phyloP scores from a whole-genome alignment of 495 filamentous ascomycete species.

The Neurospora sublineolata region DNA sequence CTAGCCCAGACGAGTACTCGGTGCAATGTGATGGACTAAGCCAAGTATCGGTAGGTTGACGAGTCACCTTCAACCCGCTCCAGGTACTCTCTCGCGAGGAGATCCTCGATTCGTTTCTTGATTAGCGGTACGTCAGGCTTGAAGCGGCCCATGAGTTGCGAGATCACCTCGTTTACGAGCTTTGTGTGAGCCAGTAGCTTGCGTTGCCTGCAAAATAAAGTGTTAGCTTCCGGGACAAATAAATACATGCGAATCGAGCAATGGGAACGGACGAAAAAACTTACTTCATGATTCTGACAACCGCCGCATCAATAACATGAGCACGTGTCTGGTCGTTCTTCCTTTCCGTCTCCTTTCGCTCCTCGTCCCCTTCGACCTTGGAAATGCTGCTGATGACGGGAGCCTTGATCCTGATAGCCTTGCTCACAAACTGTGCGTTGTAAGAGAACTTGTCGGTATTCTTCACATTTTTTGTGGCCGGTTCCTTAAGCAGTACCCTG shows the following conservation, averaged over 20 bases:
- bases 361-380: constrained; percentile 74
- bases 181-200: constrained; percentile 71
- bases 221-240: constrained; percentile 2
- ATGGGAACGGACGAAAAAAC: constrained; percentile 18
- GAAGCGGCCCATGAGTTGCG: constrained; percentile 68
- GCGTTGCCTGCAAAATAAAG: constrained; percentile 56
- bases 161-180: constrained; percentile 75
- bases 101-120: constrained; percentile 85
- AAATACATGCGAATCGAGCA: not conserved
- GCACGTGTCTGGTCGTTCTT: constrained; percentile 72
- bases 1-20: not conserved
- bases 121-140: constrained; percentile 82
- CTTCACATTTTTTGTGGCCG: constrained; percentile 72
- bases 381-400: constrained; percentile 61
- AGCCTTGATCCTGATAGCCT: constrained; percentile 70
- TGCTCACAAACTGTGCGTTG: constrained; percentile 74
- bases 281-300: constrained; percentile 96
- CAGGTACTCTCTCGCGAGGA: constrained; percentile 91
- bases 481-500: constrained; percentile 69
- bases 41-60: constrained; percentile 70
- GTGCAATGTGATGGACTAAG: constrained; percentile 10
- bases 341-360: constrained; percentile 76
- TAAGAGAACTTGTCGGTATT: constrained; percentile 71
- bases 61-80: constrained; percentile 66
- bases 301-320: constrained; percentile 71